Evolutionary conservation across 495 filamentous ascomycete species (phyloP), one percentile per base, ranked within the genome.

Genomic region (Cercophora scortea): DNA sequence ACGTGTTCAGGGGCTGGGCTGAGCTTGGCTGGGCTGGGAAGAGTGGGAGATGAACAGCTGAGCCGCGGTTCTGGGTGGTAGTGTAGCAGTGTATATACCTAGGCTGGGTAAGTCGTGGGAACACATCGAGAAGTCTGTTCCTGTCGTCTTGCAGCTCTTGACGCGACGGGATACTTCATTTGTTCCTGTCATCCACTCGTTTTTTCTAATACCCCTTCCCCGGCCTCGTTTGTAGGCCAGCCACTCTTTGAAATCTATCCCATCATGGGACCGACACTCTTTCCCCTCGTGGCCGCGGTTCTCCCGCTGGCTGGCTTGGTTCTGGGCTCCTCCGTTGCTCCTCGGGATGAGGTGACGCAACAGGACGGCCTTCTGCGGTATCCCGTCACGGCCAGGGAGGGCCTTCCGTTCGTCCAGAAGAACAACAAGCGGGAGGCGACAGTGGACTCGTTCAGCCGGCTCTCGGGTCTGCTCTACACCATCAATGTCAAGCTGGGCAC

Each of bases 401-500:
- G 52, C 4, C 45, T 25, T 5, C 19, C 51, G 7, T 11, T 50
- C 49, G 34, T 55, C 38, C 50, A 53, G 42, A 53, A 45, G 25
- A 36, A 43, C 42, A 36, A 43, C 46, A 58, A 58, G 47, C 12
- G 59, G 9, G 55, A 61, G 38, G 38, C 40, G 19, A 32, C 13
- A 2, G 49, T 51, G 6, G 50, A 34, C 32, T 47, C 39, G 19
- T 16, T 46, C 16, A 40, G 32, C 8, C 13, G 42, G n/a, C 50
- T 19, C 3, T 52, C 49, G 0, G 56, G 59, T 1, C 52, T 48
- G 16, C 15, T 51, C 5, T 64, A 64, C 51, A 64, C 55, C 11
- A 53, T 64, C 15, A 34, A 53, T 9, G 11, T 64, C 16, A 43
- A 3, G 15, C 25, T 64, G 5, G 61, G 61, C 25, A 59, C 58